Evolutionary conservation across 257 asterid species (phyloP).

Genomic region (Pogostemon cablin): DNA sequence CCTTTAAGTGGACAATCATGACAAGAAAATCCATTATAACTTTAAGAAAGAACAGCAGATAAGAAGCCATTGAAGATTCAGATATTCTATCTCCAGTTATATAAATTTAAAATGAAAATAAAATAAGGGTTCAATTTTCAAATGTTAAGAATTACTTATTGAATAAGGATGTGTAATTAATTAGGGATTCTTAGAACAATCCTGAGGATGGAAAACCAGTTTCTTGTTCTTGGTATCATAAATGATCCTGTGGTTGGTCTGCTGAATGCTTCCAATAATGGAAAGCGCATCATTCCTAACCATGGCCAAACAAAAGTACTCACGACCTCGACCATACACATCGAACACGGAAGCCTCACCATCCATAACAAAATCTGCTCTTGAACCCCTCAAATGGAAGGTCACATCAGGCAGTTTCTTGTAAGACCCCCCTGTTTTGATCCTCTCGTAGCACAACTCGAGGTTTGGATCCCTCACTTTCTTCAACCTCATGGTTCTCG

Average conservation of each 20-base stretch:
- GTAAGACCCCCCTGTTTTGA: background rate
- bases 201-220: conserved; percentile 16
- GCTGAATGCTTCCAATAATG: conserved; percentile 29
- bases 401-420: background rate
- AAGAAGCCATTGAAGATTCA: too few relatives aligned
- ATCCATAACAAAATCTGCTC: conserved; percentile 28
- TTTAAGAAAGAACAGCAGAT: too few relatives aligned
- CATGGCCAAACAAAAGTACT: conserved; percentile 33
- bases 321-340: conserved; percentile 6
- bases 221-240: conserved; percentile 26
- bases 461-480: background rate
- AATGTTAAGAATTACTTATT: too few relatives aligned
- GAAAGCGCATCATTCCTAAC: background rate
- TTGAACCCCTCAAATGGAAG: background rate
- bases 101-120: too few relatives aligned
- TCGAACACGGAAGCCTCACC: conserved; percentile 30
- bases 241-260: conserved; percentile 28
- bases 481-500: conserved; percentile 14
- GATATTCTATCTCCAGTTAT: too few relatives aligned
- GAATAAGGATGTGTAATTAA: too few relatives aligned
- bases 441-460: conserved; percentile 34
- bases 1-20: too few relatives aligned
- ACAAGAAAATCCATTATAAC: too few relatives aligned
- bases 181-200: conserved; percentile 15
- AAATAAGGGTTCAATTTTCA: too few relatives aligned